Evolutionary conservation across 2,329 filamentous ascomycete genomes (phyloP).

Genomic region (Stagonosporopsis chrysanthemi): DNA sequence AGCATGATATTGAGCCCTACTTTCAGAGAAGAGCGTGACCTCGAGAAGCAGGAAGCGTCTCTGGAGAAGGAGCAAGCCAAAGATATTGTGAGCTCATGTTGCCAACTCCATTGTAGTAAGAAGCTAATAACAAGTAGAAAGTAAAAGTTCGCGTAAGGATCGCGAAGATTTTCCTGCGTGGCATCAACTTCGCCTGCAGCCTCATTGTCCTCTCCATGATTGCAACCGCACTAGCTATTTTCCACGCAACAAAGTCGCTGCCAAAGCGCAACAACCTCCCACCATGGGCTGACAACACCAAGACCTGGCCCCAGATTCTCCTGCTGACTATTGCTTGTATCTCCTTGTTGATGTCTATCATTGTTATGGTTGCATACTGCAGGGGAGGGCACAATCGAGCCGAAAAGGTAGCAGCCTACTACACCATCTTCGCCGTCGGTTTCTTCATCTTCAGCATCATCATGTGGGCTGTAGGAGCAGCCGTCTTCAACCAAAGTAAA

Average conservation of each 20-base stretch:
- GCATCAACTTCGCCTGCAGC: conserved; percentile 96
- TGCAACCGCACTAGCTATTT: conserved; percentile 86
- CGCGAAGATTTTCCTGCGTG: conserved; percentile 93
- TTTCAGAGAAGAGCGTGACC: conserved; percentile 83
- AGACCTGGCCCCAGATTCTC: conserved; percentile 87
- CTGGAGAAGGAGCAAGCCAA: conserved; percentile 88
- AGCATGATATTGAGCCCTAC: conserved; percentile 89
- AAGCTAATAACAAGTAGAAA: conserved; percentile 69
- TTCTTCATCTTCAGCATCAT: conserved; percentile 94
- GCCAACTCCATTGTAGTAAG: not conserved
- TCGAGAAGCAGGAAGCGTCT: conserved; percentile 82
- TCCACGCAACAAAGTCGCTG: conserved; percentile 82
- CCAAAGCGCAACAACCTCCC: conserved; percentile 80
- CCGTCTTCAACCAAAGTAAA: conserved; percentile 80
- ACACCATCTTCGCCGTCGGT: conserved; percentile 89
- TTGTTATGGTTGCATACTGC: conserved; percentile 86
- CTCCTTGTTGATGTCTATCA: conserved; percentile 79
- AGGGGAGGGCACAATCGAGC: conserved; percentile 86
- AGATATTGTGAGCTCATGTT: conserved; percentile 75
- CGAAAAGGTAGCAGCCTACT: conserved; percentile 93
- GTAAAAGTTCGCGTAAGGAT: conserved; percentile 89
- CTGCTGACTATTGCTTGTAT: conserved; percentile 80
- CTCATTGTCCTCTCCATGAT: conserved; percentile 93
- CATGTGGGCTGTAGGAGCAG: conserved; percentile 90
- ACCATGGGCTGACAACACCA: conserved; percentile 81